A percentile compares a stretch with the other conserved stretches of the same genome.
Conservation (phyloP, 176 grass and related monocot species). For the Cenchrus purpureus region DNA sequence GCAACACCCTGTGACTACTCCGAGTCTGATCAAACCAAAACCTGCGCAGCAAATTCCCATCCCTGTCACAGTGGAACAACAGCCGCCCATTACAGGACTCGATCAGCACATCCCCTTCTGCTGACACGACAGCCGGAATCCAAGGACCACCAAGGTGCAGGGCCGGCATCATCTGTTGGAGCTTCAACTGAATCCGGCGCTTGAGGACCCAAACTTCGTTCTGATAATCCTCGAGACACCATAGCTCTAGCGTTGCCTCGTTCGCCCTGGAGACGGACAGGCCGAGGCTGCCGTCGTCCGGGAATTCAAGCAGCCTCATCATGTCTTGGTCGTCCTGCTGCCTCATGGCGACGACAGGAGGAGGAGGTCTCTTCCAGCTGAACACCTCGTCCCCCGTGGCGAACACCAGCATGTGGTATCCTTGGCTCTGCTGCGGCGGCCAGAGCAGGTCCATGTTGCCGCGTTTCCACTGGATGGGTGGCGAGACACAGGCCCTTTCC, state of each 20-base stretch:
- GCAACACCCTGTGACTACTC: not conserved
- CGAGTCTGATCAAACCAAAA: not conserved
- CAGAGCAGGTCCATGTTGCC: constrained; percentile 19
- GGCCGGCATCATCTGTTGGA: not conserved
- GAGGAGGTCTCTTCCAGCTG: not conserved
- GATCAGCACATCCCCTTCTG: constrained; percentile 38
- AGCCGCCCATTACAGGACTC: not conserved
- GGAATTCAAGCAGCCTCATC: constrained; percentile 23
- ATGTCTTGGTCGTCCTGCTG: not conserved
- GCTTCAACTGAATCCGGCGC: not conserved
- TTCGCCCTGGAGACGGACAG: not conserved
- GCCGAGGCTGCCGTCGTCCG: not conserved
- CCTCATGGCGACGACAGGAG: no score
- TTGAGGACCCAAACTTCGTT: not conserved
- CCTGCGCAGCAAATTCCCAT: constrained; percentile 24
- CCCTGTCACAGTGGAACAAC: constrained; percentile 16
- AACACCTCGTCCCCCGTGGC: constrained; percentile 16
- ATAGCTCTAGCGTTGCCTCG: constrained; percentile 7
- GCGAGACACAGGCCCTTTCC: fast-evolving
- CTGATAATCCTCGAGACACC: constrained; percentile 19
- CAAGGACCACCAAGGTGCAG: not conserved
- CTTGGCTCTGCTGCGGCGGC: not conserved
- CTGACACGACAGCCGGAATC: not conserved
- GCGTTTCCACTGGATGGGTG: not conserved
- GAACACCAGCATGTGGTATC: constrained; percentile 28